phyloP scores from a whole-genome alignment of 2,329 filamentous ascomycete species.

The Aspergillus luchuensis region DNA sequence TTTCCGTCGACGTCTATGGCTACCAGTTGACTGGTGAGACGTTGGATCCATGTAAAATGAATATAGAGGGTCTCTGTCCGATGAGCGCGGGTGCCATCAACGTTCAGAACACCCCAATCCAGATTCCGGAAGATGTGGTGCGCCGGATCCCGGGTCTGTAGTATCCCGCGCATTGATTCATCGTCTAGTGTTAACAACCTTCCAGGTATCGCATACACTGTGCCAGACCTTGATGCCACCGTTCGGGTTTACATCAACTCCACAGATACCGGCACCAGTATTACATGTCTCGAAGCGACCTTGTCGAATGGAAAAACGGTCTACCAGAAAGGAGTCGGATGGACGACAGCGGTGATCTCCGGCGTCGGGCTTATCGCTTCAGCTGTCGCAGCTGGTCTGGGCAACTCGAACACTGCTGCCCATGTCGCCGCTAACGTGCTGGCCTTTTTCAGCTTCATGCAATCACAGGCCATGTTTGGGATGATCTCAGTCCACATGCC shows the following conservation, averaged over 20 bases:
- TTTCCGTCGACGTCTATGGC: constrained; percentile 46
- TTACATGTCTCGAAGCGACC: constrained; percentile 84
- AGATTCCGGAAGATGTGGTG: neutral
- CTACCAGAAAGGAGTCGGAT: constrained; percentile 82
- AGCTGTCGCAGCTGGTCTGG: constrained; percentile 82
- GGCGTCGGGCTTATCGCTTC: constrained; percentile 80
- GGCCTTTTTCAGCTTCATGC: constrained; percentile 90
- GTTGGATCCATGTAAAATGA: constrained; percentile 8
- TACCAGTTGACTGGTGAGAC: constrained; percentile 5
- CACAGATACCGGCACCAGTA: constrained; percentile 61
- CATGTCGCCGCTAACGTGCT: constrained; percentile 90
- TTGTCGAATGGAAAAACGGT: constrained; percentile 92
- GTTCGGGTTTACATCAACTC: constrained; percentile 79
- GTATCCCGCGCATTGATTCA: neutral
- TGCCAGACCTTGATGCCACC: constrained; percentile 86
- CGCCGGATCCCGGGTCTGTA: constrained; percentile 3
- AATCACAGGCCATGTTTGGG: constrained; percentile 86
- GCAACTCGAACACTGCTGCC: constrained; percentile 89
- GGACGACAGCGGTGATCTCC: constrained; percentile 84
- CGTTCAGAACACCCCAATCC: neutral
- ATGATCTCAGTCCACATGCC: constrained; percentile 81
- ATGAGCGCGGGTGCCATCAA: constrained; percentile 10
- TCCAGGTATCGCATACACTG: constrained; percentile 74
- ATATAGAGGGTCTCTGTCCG: constrained; percentile 9
- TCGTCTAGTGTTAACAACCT: neutral